These are phyloP conservation scores for Thyridium curvatum DNA, from an alignment of 2,329 filamentous ascomycete genomes.

Conservation along the genomic window DNA sequence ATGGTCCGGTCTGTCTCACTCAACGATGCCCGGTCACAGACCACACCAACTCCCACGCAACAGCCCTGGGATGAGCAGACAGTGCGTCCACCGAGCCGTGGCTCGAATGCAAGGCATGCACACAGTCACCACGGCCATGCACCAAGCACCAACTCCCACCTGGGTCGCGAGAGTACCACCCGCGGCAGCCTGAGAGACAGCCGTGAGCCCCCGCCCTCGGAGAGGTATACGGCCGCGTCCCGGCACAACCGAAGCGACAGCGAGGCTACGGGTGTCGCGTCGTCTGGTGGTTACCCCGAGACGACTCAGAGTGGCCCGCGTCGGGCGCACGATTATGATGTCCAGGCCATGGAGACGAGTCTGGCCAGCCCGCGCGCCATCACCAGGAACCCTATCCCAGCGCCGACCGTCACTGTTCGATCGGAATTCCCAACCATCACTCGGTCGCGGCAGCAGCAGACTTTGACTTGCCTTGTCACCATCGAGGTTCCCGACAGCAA, in stretches of 20 bases:
- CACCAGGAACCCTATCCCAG: constrained; percentile 79
- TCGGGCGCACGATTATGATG: constrained; percentile 86
- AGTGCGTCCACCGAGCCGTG: constrained; percentile 47
- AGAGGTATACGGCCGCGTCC: constrained; percentile 35
- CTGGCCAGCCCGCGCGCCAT: constrained; percentile 66
- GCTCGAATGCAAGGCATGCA: constrained; percentile 27
- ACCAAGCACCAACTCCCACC: constrained; percentile 24
- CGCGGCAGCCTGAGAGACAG: constrained; percentile 40
- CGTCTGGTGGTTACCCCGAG: constrained; percentile 75
- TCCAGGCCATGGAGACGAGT: constrained; percentile 91
- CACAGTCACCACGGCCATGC: constrained; percentile 27
- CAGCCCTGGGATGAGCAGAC: constrained; percentile 57
- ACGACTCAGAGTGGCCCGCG: constrained; percentile 61
- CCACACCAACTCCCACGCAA: constrained; percentile 49
- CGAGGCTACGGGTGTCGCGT: constrained; percentile 64
- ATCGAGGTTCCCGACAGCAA: constrained; percentile 90
- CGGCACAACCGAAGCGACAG: constrained; percentile 74
- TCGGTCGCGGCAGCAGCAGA: constrained; percentile 88
- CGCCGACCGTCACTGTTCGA: constrained; percentile 86
- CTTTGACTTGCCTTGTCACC: constrained; percentile 86
- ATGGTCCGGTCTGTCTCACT: constrained; percentile 79
- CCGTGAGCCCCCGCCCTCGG: constrained; percentile 37
- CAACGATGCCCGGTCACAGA: constrained; percentile 52
- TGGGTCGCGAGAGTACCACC: constrained; percentile 28
- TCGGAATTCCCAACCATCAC: constrained; percentile 96